A percentile compares a stretch with the other conserved stretches of the same genome.
Conservation (phyloP, 1,139 yeast species). For the Spencermartinsiella ligniputridi region DNA sequence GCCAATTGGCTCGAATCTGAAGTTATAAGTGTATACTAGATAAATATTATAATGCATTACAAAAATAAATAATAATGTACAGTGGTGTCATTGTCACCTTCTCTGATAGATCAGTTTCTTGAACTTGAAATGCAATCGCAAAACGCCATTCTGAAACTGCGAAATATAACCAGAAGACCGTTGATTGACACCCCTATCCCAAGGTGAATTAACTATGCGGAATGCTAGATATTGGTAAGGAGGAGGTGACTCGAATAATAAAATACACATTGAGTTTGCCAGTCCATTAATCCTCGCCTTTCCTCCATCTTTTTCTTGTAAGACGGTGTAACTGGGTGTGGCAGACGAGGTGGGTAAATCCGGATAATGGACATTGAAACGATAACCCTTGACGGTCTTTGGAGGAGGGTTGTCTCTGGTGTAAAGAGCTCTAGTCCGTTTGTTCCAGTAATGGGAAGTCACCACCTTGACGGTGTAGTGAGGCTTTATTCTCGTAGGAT, state of each 20-base stretch:
- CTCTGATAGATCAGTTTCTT: constrained; percentile 28
- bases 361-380: constrained; percentile 37
- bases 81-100: constrained; percentile 17
- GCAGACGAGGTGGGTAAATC: constrained; percentile 25
- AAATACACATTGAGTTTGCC: constrained; percentile 25
- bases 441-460: constrained; percentile 37
- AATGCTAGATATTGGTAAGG: constrained; percentile 37
- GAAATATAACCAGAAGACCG: constrained; percentile 30
- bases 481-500: constrained; percentile 21
- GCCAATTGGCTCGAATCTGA: constrained; percentile 26
- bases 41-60: constrained; percentile 4
- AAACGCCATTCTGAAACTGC: constrained; percentile 35
- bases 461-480: constrained; percentile 32
- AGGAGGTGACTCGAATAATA: constrained; percentile 33
- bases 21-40: constrained; percentile 23
- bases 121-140: constrained; percentile 36
- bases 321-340: constrained; percentile 33
- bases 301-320: constrained; percentile 19
- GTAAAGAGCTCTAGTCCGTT: constrained; percentile 36
- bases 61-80: background rate
- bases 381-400: constrained; percentile 37
- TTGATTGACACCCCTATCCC: constrained; percentile 35
- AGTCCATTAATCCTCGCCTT: constrained; percentile 5
- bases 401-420: constrained; percentile 37
- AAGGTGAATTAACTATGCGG: constrained; percentile 34